Base-by-base conservation (phyloP, 129 eudicot genomes). In the Escallonia rubra region DNA sequence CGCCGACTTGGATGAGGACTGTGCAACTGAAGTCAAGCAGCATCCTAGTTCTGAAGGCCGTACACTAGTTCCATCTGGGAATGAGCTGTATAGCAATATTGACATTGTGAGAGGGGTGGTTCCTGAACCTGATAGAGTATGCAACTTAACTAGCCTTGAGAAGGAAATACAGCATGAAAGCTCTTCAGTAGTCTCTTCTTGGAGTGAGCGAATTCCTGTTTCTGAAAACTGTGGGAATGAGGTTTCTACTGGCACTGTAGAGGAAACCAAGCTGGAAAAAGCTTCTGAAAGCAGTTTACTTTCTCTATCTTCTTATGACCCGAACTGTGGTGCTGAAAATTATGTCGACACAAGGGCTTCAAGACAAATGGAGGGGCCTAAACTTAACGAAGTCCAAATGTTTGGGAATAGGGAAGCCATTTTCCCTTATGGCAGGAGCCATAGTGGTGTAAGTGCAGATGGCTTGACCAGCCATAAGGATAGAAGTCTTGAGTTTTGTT, bases 401-500 rank as follows among this genome's bases (percentile, higher is more conserved):
- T 66, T 74, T 50, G 63, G 78, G 72, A 78, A 66, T 64, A 53
- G 50, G 71, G 81, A 69, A 49, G 7, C 82, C n/a, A 56, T 67
- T 53, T 67, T 77, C 62, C 52, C 80, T 73, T 60, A 68, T 68
- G 75, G 83, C 59, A 72, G 76, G 68, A 72, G 72, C 67, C 67
- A 64, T 45, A 68, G 57, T 54, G 74, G 56, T 9, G 45, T 72
- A 50, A 72, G 66, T 77, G 74, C 80, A 23, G 68, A 67, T 64
- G 77, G 34, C 34, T 23, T 77, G 60, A 58, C 60, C 55, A 65
- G 66, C 62, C 60, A 45, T 60, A 74, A 69, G 55, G 75, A 64
- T 43, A 87, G 50, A 53, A 72, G 59, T 49, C 66, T 83, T 43
- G 80, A 77, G 76, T 64, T 71, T 54, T 69, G 74, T 67, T 80